Percentiles rank a stretch among this genome's conserved stretches.
phyloP scores from a whole-genome alignment of 2,329 filamentous ascomycete species.

The Xylariaceae sp. region DNA sequence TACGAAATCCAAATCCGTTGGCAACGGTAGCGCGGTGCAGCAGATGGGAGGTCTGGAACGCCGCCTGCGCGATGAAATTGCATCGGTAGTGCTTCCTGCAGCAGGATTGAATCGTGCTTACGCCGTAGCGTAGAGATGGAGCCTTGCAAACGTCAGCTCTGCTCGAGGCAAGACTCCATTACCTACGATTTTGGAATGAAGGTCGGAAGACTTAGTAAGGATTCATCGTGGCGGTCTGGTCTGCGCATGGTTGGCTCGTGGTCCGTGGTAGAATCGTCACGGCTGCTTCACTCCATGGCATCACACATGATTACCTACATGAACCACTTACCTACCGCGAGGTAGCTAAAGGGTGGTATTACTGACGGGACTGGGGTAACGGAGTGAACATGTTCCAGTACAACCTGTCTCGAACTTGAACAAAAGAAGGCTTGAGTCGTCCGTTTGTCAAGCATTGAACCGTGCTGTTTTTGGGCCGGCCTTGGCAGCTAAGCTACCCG shows the following conservation, averaged over 20 bases:
- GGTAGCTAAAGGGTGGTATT: too few species aligned
- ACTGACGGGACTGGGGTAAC: too few species aligned
- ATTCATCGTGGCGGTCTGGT: background rate
- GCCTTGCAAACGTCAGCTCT: background rate
- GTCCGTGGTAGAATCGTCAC: background rate
- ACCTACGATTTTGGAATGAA: background rate
- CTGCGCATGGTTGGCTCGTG: background rate
- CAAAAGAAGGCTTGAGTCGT: background rate
- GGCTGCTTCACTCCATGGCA: background rate
- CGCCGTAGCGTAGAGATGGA: background rate
- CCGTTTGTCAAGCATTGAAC: background rate
- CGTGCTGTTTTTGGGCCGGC: constrained; percentile 19
- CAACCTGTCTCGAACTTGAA: too few species aligned
- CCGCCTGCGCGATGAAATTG: constrained; percentile 22
- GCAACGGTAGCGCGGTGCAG: background rate
- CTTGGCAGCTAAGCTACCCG: constrained; percentile 18
- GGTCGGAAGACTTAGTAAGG: background rate
- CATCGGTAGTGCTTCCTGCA: constrained; percentile 21
- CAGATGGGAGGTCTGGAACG: constrained; percentile 11
- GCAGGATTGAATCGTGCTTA: constrained; percentile 6
- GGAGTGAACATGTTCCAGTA: too few species aligned
- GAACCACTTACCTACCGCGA: too few species aligned
- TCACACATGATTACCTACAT: constrained; percentile 1
- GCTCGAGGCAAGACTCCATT: background rate
- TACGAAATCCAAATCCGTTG: background rate